These are phyloP conservation scores for Pseudogymnoascus sp. DNA, from an alignment of 2,329 filamentous ascomycete species.

Conservation along the genomic window DNA sequence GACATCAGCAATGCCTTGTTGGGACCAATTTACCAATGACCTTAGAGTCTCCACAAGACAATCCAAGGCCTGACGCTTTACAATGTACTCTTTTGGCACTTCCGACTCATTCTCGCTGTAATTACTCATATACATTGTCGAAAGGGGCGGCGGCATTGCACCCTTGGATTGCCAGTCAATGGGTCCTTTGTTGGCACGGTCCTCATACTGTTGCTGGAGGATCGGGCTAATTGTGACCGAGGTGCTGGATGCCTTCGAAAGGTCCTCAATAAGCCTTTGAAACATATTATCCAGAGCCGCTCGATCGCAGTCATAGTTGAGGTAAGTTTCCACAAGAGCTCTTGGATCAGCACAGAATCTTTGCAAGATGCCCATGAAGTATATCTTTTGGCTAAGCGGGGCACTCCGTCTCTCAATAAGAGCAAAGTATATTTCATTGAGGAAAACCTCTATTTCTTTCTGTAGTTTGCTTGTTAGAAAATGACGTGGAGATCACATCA, in stretches of 20 bases:
- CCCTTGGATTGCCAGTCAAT: conserved; percentile 79
- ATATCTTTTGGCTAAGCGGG: conserved; percentile 82
- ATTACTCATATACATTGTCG: conserved; percentile 36
- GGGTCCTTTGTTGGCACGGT: conserved; percentile 51
- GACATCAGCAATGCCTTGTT: conserved; percentile 53
- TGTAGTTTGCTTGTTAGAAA: conserved; percentile 29
- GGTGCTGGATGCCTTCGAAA: conserved; percentile 76
- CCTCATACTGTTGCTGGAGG: conserved; percentile 82
- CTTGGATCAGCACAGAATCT: conserved; percentile 77
- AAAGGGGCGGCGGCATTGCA: conserved; percentile 79
- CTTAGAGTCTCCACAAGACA: conserved; percentile 80
- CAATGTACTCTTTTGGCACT: conserved; percentile 78
- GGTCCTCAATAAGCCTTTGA: conserved; percentile 85
- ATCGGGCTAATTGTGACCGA: conserved; percentile 65
- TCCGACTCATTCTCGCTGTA: conserved; percentile 54
- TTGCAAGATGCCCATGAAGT: conserved; percentile 79
- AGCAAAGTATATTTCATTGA: conserved; percentile 94
- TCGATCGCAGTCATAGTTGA: conserved; percentile 97
- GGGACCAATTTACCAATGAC: conserved; percentile 88
- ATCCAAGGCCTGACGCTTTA: conserved; percentile 85
- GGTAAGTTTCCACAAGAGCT: conserved; percentile 85
- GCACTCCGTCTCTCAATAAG: conserved; percentile 83
- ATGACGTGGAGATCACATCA: neutral
- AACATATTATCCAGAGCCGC: conserved; percentile 93
- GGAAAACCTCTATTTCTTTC: conserved; percentile 96